A percentile compares a stretch with the other conserved stretches of the same genome.
phyloP scores from a whole-genome alignment of 2,329 filamentous ascomycete species.

The Epichloe amarillans region DNA sequence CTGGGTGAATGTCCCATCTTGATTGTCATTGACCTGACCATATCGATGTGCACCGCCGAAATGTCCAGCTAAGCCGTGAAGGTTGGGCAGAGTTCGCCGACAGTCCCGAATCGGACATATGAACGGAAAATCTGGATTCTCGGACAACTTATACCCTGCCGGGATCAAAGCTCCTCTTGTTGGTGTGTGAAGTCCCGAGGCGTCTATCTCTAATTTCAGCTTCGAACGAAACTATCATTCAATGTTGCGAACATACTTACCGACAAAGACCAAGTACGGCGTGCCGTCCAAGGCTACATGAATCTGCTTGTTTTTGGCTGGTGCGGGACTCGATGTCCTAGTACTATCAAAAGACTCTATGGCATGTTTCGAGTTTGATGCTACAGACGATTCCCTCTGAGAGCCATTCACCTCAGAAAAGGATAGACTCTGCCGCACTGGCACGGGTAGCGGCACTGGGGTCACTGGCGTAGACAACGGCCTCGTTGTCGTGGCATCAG shows the following conservation, averaged over 20 bases:
- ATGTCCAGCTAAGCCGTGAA: slow-evolving; percentile 14
- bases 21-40: slow-evolving; percentile 25
- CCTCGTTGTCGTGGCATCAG: background rate
- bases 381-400: background rate
- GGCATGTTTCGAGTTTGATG: background rate
- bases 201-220: background rate
- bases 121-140: slow-evolving; percentile 13
- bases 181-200: background rate
- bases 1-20: slow-evolving; percentile 25
- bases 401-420: background rate
- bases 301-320: background rate
- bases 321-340: background rate
- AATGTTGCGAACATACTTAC: background rate
- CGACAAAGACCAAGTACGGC: background rate
- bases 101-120: slow-evolving; percentile 27
- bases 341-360: background rate
- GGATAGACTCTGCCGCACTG: background rate
- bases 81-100: slow-evolving; percentile 13
- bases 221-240: background rate
- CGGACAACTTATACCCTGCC: slow-evolving; percentile 16
- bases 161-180: slow-evolving; percentile 20
- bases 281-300: background rate
- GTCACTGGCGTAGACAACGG: background rate
- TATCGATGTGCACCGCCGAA: slow-evolving; percentile 14
- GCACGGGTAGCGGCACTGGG: background rate